These are phyloP conservation scores for Erysiphe neolycopersici DNA, from an alignment of 2,329 filamentous ascomycete genomes.

Conservation along the genomic window DNA sequence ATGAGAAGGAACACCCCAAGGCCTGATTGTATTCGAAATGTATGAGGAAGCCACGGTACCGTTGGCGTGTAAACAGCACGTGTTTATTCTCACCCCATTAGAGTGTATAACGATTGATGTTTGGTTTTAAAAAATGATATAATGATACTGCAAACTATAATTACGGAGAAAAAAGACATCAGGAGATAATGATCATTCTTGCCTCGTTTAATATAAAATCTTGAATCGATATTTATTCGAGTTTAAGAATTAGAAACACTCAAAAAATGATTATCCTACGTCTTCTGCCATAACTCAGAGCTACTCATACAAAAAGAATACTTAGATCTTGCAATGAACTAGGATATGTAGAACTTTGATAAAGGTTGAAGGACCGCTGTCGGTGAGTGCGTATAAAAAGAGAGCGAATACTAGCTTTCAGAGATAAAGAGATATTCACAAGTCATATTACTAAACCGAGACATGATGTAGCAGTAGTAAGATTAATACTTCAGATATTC, in stretches of 20 bases:
- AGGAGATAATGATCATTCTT: neutral
- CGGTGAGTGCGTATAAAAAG: too few species aligned
- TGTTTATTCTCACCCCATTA: neutral
- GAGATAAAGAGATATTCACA: too few species aligned
- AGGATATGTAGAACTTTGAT: too few species aligned
- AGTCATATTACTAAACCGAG: too few species aligned
- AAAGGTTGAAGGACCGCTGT: too few species aligned
- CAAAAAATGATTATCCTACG: neutral
- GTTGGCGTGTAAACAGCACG: neutral
- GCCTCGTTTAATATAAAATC: neutral
- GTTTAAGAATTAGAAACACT: neutral
- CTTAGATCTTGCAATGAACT: too few species aligned
- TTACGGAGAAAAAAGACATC: neutral
- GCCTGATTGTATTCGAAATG: neutral
- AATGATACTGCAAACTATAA: neutral
- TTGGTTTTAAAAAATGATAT: neutral
- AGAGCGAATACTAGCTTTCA: too few species aligned
- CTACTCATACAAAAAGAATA: too few species aligned
- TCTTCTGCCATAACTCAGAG: too few species aligned
- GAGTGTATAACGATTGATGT: neutral
- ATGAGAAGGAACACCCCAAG: slow-evolving; percentile 8
- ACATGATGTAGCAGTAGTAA: neutral
- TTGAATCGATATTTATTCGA: neutral
- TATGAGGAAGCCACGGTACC: slow-evolving; percentile 1
- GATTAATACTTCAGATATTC: neutral